Base-by-base conservation (phyloP, 2,329 filamentous ascomycete genomes). In the Colletotrichum spinosum region DNA sequence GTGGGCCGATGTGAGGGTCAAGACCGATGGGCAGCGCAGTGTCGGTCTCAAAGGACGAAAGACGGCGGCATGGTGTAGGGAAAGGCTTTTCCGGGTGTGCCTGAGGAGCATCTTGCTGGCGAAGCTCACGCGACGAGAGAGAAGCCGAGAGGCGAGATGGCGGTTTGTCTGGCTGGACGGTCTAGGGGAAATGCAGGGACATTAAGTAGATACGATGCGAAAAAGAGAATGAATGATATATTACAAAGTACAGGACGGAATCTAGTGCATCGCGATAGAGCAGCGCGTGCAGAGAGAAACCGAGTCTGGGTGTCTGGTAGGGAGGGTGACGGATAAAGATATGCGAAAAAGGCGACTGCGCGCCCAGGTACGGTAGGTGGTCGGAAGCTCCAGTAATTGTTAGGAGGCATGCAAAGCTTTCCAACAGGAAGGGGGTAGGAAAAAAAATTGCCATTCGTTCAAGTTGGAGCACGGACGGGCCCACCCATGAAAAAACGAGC, bases 101-200 rank as follows among this genome's bases (percentile, higher is more conserved):
- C 67, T 65, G 17, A 61, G 46, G 37, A 69, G 67, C 67, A 69
- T 69, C 38, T 61, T 68, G 46, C 25, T 25, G 25, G 25, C 25
- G 17, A 48, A 44, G 11, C 39, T 60, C 53, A 49, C 44, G 50
- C 44, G 57, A 53, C 35, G 13, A 39, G 55, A 35, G 17, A 55
- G 46, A 52, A 50, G 45, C 37, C 54, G 33, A 38, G 37, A 15
- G 49, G 46, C 15, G 48, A 33, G 50, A 44, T 37, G 46, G 39
- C 34, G 55, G 42, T 54, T 46, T 53, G 50, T 56, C 56, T 58
- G 53, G 37, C 15, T n/a, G 41, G 60, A 55, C 65, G 65, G 39
- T 49, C 50, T 55, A 52, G 48, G 8, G 33, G 58, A 53, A 13
- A 41, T 39, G 37, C 38, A 25, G 54, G 54, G 39, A 37, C 60